Percentiles rank a stretch among this genome's conserved stretches.
Evolutionary conservation across 164 flowering plant genomes (phyloP).

Genomic region (Macadamia tetraphylla): DNA sequence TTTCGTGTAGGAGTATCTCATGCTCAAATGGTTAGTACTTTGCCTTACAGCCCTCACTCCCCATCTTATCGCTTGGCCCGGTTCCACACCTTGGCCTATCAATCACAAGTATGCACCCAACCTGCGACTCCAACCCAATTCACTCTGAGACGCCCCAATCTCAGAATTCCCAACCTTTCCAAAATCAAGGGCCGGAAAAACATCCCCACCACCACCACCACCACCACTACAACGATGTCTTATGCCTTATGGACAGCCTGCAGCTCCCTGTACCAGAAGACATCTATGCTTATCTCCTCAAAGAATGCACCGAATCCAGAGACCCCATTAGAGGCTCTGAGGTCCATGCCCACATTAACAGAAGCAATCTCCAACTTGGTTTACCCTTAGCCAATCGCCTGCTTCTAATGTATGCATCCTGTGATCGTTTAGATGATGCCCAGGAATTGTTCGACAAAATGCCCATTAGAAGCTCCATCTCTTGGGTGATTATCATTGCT

Average conservation of each 20-base stretch:
- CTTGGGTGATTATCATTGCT: slow-evolving; percentile 50
- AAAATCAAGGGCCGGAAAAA: neutral
- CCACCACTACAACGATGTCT: slow-evolving; percentile 19
- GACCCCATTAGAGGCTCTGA: slow-evolving; percentile 30
- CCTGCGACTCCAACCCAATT: neutral
- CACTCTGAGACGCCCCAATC: neutral
- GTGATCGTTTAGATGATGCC: slow-evolving; percentile 38
- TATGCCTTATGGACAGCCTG: slow-evolving; percentile 49
- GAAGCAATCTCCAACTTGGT: slow-evolving; percentile 10
- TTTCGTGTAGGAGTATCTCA: no score
- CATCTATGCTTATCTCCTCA: slow-evolving; percentile 41
- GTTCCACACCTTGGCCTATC: neutral
- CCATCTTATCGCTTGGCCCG: no score
- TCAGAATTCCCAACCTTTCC: neutral
- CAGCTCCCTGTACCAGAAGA: slow-evolving; percentile 35
- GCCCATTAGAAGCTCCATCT: slow-evolving; percentile 32
- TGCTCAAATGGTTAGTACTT: no score
- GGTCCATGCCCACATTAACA: slow-evolving; percentile 37
- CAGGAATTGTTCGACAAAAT: slow-evolving; percentile 47
- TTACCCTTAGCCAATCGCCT: slow-evolving; percentile 39
- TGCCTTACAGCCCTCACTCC: no score
- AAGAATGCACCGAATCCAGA: slow-evolving; percentile 41
- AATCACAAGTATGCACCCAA: neutral
- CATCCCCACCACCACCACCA: neutral
- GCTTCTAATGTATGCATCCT: slow-evolving; percentile 38